Conservation (phyloP, 164 flowering plant species). For the Paratinospora sagittata region DNA sequence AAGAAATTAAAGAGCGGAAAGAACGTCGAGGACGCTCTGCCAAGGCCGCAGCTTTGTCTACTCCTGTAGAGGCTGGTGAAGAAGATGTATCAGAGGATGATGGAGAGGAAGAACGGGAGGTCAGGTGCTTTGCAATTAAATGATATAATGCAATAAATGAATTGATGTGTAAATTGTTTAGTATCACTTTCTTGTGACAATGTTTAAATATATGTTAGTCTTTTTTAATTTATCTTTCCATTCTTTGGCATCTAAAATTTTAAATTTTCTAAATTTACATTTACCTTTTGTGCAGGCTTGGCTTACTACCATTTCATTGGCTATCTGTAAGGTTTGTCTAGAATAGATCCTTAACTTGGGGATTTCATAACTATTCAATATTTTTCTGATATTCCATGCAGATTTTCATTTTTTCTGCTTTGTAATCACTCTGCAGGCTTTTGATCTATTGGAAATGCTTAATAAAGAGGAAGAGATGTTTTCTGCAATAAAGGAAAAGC, state of each 20-base stretch:
- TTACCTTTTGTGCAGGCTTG: constrained; percentile 60
- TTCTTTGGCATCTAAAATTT: neutral
- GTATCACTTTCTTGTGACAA: too few species aligned
- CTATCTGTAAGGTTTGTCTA: constrained; percentile 74
- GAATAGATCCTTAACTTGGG: neutral
- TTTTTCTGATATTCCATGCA: neutral
- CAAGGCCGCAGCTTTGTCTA: constrained; percentile 77
- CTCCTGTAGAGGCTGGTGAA: constrained; percentile 79
- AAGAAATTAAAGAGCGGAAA: constrained; percentile 77
- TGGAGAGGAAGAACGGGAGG: constrained; percentile 98
- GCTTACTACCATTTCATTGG: constrained; percentile 81
- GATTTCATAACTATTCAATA: neutral
- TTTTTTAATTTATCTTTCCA: neutral
- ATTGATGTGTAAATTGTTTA: too few species aligned
- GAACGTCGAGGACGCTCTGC: constrained; percentile 88
- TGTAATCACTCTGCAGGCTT: constrained; percentile 44
- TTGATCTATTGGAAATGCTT: constrained; percentile 86
- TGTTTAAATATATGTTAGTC: neutral
- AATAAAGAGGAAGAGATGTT: constrained; percentile 98
- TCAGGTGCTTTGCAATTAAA: constrained; percentile 33
- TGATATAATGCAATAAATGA: too few species aligned
- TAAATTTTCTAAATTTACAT: neutral
- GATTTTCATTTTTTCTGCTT: neutral
- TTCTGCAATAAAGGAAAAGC: constrained; percentile 62
- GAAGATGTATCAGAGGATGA: constrained; percentile 84